Conservation (phyloP, 495 filamentous ascomycete genomes). For the Neurospora discreta region DNA sequence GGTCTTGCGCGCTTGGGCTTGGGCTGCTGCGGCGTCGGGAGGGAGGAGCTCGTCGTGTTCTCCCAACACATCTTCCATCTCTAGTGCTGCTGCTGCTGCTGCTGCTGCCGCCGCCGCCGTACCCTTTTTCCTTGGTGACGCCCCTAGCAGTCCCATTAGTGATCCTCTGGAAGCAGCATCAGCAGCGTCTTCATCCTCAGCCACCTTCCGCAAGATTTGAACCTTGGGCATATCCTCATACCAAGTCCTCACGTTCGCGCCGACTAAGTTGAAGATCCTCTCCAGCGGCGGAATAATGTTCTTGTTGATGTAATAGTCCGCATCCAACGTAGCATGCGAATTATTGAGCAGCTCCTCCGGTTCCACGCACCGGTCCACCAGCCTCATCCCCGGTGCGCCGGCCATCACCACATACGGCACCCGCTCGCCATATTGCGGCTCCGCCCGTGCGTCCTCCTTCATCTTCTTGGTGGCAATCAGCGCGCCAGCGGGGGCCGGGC, state of each 20-base stretch:
- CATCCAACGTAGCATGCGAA: conserved; percentile 71
- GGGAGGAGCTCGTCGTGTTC: neutral
- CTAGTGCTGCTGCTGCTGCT: neutral
- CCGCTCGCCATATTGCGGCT: conserved; percentile 92
- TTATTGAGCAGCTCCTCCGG: conserved; percentile 74
- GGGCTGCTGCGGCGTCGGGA: conserved; percentile 14
- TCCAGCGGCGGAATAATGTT: conserved; percentile 92
- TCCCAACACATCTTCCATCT: neutral
- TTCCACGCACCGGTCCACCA: conserved; percentile 83
- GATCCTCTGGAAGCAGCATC: neutral
- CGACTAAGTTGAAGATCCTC: conserved; percentile 93
- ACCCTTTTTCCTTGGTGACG: neutral
- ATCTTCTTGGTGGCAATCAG: conserved; percentile 76
- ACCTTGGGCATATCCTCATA: conserved; percentile 95
- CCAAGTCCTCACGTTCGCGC: conserved; percentile 84
- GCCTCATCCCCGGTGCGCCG: conserved; percentile 71
- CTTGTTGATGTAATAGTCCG: conserved; percentile 94
- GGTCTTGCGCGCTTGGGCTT: conserved; percentile 41
- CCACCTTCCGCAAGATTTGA: conserved; percentile 55
- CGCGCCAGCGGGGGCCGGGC: conserved; percentile 72
- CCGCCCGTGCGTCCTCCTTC: conserved; percentile 70
- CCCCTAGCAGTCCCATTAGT: neutral
- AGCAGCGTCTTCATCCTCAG: conserved; percentile 10
- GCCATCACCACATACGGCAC: conserved; percentile 89
- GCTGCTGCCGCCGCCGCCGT: neutral